These are phyloP conservation scores for Colletotrichum orchidophilum DNA, from an alignment of 2,329 filamentous ascomycete species.

Conservation along the genomic window DNA sequence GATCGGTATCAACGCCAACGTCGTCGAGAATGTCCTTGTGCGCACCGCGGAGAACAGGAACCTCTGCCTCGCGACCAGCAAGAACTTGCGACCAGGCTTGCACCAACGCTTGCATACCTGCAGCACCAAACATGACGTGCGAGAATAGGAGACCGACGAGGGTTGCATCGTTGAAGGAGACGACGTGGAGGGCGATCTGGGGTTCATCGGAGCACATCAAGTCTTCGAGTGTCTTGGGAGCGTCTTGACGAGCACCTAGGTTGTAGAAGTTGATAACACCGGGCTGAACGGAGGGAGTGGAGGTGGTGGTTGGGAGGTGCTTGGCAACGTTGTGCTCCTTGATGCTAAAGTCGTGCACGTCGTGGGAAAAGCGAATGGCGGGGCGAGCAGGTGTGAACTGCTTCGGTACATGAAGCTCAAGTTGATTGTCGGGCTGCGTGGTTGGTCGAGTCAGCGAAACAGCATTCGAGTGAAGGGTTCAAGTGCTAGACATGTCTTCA, in stretches of 20 bases:
- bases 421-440: slow-evolving; percentile 34
- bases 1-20: slow-evolving; percentile 34
- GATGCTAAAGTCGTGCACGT: slow-evolving; percentile 46
- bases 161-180: slow-evolving; percentile 59
- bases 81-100: slow-evolving; percentile 57
- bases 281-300: slow-evolving; percentile 25
- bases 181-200: slow-evolving; percentile 57
- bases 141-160: slow-evolving; percentile 56
- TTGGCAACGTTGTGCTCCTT: slow-evolving; percentile 51
- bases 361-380: slow-evolving; percentile 51
- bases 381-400: slow-evolving; percentile 45
- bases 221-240: slow-evolving; percentile 45
- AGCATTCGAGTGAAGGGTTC: too few species aligned
- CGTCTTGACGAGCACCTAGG: slow-evolving; percentile 33
- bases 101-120: slow-evolving; percentile 53
- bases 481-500: too few species aligned
- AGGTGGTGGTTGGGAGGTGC: slow-evolving; percentile 45
- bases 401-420: slow-evolving; percentile 46
- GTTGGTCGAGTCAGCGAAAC: background rate
- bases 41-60: slow-evolving; percentile 47
- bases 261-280: slow-evolving; percentile 32
- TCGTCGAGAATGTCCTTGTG: slow-evolving; percentile 47
- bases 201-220: slow-evolving; percentile 53
- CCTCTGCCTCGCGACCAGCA: slow-evolving; percentile 50
- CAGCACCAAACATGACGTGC: slow-evolving; percentile 58